Conservation (phyloP, 129 eudicot species). For the Flaveria bidentis region DNA sequence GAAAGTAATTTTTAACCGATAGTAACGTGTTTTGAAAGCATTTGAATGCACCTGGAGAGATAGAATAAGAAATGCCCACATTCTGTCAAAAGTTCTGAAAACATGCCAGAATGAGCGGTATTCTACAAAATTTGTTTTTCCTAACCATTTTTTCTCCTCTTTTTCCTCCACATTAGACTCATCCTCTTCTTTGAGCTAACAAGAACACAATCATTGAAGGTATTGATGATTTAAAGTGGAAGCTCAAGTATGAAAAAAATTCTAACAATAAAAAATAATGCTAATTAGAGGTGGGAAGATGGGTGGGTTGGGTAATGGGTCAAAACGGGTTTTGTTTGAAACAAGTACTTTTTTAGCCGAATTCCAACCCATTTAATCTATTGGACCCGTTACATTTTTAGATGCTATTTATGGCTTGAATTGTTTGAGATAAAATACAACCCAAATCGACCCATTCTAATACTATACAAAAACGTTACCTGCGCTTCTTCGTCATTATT, state of each 20-base stretch:
- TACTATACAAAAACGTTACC: constrained; percentile 37
- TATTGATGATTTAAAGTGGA: constrained; percentile 2
- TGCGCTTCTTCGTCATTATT: constrained; percentile 60
- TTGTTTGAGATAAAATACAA: neutral
- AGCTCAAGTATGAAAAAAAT: constrained; percentile 7
- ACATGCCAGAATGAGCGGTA: constrained; percentile 91
- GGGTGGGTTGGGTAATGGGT: neutral
- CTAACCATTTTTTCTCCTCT: constrained; percentile 71
- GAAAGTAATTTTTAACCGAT: constrained; percentile 4
- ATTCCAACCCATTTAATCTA: neutral
- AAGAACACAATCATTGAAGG: constrained; percentile 23
- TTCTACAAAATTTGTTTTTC: constrained; percentile 95
- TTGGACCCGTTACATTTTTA: neutral
- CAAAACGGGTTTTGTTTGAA: neutral
- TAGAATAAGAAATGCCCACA: constrained; percentile 90
- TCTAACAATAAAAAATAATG: constrained; percentile 6
- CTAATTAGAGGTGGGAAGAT: neutral
- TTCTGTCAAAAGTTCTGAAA: constrained; percentile 96
- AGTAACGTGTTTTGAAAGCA: constrained; percentile 11
- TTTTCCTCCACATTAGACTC: constrained; percentile 39
- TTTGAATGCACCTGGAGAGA: constrained; percentile 78
- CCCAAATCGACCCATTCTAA: neutral
- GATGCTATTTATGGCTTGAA: neutral
- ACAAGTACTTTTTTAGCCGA: neutral
- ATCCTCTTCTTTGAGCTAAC: constrained; percentile 31